phyloP scores from a whole-genome alignment of 2,329 filamentous ascomycete genomes.

The Penicillium griseofulvum region DNA sequence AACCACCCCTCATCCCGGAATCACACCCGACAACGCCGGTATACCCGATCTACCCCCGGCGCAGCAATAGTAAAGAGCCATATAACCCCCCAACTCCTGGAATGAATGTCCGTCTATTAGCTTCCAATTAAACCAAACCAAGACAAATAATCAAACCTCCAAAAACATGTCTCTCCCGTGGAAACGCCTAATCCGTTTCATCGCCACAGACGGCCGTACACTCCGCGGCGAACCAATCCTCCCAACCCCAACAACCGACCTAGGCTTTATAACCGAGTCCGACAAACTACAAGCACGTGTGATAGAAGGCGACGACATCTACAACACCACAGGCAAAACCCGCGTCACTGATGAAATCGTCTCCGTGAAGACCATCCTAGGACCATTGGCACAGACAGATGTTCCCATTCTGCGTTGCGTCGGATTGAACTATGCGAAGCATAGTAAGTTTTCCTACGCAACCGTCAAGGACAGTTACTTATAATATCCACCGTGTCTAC shows the following conservation, averaged over 20 bases:
- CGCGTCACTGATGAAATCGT: constrained; percentile 54
- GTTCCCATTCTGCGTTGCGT: constrained; percentile 59
- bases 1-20: neutral
- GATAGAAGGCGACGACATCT: constrained; percentile 52
- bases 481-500: neutral
- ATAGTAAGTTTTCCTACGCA: constrained; percentile 41
- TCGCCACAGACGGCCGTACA: constrained; percentile 50
- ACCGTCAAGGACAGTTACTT: neutral
- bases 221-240: constrained; percentile 54
- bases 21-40: neutral
- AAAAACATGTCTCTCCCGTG: constrained; percentile 38
- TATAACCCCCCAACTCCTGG: neutral
- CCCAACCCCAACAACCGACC: constrained; percentile 41
- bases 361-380: constrained; percentile 48
- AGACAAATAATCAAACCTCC: neutral
- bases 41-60: neutral
- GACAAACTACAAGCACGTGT: constrained; percentile 54
- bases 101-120: neutral
- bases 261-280: constrained; percentile 48
- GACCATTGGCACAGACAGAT: constrained; percentile 51
- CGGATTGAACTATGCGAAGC: constrained; percentile 60
- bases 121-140: neutral
- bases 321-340: constrained; percentile 48
- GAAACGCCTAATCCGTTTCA: constrained; percentile 56
- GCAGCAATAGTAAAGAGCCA: neutral